phyloP scores from a whole-genome alignment of 805 yeast species.

The Naumovozyma baii region DNA sequence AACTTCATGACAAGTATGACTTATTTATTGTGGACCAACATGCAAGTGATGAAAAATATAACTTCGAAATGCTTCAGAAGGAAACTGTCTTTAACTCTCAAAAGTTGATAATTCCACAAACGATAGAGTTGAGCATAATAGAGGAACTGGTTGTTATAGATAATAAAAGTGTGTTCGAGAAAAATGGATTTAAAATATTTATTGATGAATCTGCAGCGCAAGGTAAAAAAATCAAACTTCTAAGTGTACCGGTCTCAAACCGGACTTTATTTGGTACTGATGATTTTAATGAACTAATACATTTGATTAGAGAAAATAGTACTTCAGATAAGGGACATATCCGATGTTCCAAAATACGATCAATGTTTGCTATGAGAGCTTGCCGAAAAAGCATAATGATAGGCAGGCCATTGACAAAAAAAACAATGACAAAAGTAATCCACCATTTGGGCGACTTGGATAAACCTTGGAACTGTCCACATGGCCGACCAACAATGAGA shows the following conservation, averaged over 20 bases:
- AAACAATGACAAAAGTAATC: constrained; percentile 62
- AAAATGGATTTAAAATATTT: constrained; percentile 67
- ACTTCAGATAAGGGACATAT: constrained; percentile 28
- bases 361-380: constrained; percentile 90
- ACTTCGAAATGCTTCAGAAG: constrained; percentile 63
- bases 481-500: constrained; percentile 95
- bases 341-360: constrained; percentile 67
- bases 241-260: constrained; percentile 67
- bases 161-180: constrained; percentile 44
- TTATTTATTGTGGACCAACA: constrained; percentile 91
- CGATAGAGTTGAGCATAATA: constrained; percentile 56
- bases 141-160: constrained; percentile 71
- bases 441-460: constrained; percentile 58
- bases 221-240: constrained; percentile 46
- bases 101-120: constrained; percentile 50
- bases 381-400: constrained; percentile 92
- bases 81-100: constrained; percentile 56
- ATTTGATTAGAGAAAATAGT: constrained; percentile 49
- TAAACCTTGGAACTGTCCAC: constrained; percentile 96
- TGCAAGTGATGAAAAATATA: constrained; percentile 92
- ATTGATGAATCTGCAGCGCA: constrained; percentile 43
- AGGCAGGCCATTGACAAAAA: constrained; percentile 55
- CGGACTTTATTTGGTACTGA: constrained; percentile 52
- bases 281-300: constrained; percentile 69
- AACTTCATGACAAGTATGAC: constrained; percentile 37